phyloP scores from a whole-genome alignment of 495 filamentous ascomycete genomes.

The Stereocaulon alpinum region DNA sequence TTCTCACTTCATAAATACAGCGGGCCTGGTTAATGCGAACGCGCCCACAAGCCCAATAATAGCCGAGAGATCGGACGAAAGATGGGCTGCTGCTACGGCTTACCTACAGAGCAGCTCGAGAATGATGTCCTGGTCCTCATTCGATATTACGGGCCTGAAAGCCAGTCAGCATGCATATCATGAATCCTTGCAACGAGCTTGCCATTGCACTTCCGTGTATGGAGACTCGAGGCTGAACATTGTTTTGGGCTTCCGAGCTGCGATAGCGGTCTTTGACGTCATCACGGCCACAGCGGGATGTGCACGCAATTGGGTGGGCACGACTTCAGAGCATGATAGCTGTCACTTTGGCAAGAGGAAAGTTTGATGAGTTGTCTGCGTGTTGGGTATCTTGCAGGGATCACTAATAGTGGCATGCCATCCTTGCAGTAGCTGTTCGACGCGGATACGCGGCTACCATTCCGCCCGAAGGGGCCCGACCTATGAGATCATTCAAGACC shows the following conservation, averaged over 20 bases:
- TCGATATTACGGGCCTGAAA: constrained; percentile 21
- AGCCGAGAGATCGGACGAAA: not conserved
- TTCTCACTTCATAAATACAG: not conserved
- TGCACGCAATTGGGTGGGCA: too few species aligned
- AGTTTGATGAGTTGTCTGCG: too few species aligned
- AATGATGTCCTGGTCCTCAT: constrained; percentile 22
- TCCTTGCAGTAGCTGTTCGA: too few species aligned
- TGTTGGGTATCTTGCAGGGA: not conserved
- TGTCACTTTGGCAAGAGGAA: too few species aligned
- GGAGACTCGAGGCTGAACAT: constrained; percentile 30
- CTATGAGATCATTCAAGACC: too few species aligned
- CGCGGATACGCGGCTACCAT: too few species aligned
- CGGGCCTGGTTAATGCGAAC: not conserved
- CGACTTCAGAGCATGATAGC: too few species aligned
- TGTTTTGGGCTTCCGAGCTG: constrained; percentile 19
- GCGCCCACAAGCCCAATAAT: not conserved
- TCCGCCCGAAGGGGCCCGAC: too few species aligned
- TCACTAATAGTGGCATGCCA: too few species aligned
- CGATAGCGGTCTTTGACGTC: not conserved
- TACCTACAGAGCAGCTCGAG: constrained; percentile 28
- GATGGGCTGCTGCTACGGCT: not conserved
- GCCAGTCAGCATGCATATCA: not conserved
- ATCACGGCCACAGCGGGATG: not conserved
- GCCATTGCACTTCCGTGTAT: constrained; percentile 27
- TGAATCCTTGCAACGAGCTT: not conserved